Evolutionary conservation across 768 basidiomycete species (phyloP), one percentile per base, ranked within the genome.

Genomic region (Russula sp.): DNA sequence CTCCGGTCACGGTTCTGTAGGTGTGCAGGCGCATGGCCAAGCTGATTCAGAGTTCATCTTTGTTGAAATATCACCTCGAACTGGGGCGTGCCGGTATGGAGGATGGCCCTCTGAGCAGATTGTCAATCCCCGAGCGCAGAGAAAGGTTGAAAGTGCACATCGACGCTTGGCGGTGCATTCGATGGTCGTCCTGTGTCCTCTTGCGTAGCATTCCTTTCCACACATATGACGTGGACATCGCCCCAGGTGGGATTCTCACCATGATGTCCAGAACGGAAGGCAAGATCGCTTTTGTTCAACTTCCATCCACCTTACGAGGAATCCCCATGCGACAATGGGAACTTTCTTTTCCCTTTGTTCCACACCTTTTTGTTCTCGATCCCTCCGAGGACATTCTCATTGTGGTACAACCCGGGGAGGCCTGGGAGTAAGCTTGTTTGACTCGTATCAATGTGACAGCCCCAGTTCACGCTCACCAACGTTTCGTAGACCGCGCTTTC

Each of bases 41-140:
- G 45, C n/a, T 63, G 4, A 31, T 63, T 11, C 18, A 16, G 6
- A 39, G 3, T 39, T 58, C 62, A 3, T 45, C 50, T 63, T 58
- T 47, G 16, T n/a, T 63, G 27, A 50, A 52, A 18, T 57, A 63
- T 50, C 61, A 56, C 48, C 54, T 56, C 39, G 61, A 56, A 22
- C 32, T 56, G 6, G 55, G 47, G 40, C 50, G 32, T 13, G 49
- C 34, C 1, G 13, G 35, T 9, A 63, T 63, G 62, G 22, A 57
- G 13, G 62, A 57, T 32, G 51, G 50, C 22, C 50, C 42, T 32
- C 50, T 31, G 18, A 37, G 56, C 44, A 39, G 22, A 13, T 40
- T 63, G 44, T 53, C 62, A 5, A 58, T 53, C 13, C 22, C 27
- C 4, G 51, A 58, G 56, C 62, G 56, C 16, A 58, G 56, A 45